Conservation (phyloP, 2,329 filamentous ascomycete genomes). For the Apiospora aurea region DNA sequence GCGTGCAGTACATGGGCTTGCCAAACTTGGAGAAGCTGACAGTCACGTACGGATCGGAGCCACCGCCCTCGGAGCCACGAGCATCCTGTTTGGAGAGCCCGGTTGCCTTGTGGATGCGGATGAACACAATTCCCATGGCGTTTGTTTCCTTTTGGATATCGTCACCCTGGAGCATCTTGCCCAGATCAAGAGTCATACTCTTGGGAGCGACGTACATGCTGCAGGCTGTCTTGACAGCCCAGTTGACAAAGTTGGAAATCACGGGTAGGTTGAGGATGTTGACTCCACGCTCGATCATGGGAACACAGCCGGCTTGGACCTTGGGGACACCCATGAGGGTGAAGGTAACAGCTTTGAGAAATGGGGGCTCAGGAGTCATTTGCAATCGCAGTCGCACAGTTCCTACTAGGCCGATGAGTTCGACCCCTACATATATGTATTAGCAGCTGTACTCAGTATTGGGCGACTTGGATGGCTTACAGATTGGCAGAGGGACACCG, state of each 20-base stretch:
- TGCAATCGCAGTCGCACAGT: conserved; percentile 84
- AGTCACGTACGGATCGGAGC: conserved; percentile 95
- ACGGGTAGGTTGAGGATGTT: conserved; percentile 91
- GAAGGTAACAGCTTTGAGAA: conserved; percentile 89
- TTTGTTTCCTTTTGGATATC: conserved; percentile 89
- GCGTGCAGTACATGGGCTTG: conserved; percentile 97
- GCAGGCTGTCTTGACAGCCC: conserved; percentile 85
- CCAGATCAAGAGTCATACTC: conserved; percentile 89
- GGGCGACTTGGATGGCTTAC: conserved; percentile 44
- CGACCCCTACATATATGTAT: conserved; percentile 61
- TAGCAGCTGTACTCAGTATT: conserved; percentile 24
- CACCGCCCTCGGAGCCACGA: conserved; percentile 82
- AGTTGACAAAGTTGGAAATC: conserved; percentile 97
- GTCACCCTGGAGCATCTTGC: conserved; percentile 89
- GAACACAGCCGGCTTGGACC: conserved; percentile 86
- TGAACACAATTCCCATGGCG: conserved; percentile 88
- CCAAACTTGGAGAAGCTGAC: conserved; percentile 95
- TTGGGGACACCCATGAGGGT: conserved; percentile 95
- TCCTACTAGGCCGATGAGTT: conserved; percentile 88
- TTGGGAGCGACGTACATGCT: conserved; percentile 95
- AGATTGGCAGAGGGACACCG: conserved; percentile 86
- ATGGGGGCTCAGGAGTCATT: conserved; percentile 89
- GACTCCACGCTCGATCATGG: conserved; percentile 88
- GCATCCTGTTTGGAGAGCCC: conserved; percentile 91
- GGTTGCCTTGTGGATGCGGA: conserved; percentile 86